Base-by-base conservation (phyloP, 345 rosid genomes). In the Turritis glabra region DNA sequence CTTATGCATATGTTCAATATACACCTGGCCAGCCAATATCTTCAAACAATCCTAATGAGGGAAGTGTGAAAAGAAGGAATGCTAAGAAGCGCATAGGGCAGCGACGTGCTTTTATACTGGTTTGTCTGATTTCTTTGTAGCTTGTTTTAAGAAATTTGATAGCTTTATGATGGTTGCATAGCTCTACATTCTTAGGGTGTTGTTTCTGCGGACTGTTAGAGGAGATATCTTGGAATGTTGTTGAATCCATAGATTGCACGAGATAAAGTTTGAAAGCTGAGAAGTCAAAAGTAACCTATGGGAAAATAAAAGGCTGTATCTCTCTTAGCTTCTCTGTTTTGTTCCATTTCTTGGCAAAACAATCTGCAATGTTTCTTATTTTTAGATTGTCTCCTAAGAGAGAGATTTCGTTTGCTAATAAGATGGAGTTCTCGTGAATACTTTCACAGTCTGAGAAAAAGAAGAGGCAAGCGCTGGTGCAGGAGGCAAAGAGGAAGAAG, bases 401-500 rank as follows among this genome's bases (percentile, higher is more conserved):
- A 52, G 33, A 15, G 3, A n/a, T 63, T 37, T 43, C 0, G 26
- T 32, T 30, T 32, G 12, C 66, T 67, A 5, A 60, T 40, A 41
- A 70, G 50, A 18, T 35, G 35, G 10, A 3, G 5, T 61, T 9
- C 2, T 40, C 17, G 3, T 75, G 67, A 15, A 40, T 75, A 44
- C 15, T 48, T 65, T 53, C 30, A 50, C 90, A 95, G 99, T 67
- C 90, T n/a, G 99, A 92, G 85, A 85, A 85, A 46, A 95, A 95
- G 92, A 92, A 90, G 83, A 85, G 98, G 76, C 90, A 88, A 81
- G 96, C 84, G 53, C 84, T 78, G 74, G 33, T 95, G 82, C 89
- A 89, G 81, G 96, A 86, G 79, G 97, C 98, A 33, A 92, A 85
- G 15, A 71, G 87, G 80, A 90, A 81, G 90, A 95, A 90, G 82